Conservation (phyloP, 768 basidiomycete genomes). For the Russula compacta region DNA sequence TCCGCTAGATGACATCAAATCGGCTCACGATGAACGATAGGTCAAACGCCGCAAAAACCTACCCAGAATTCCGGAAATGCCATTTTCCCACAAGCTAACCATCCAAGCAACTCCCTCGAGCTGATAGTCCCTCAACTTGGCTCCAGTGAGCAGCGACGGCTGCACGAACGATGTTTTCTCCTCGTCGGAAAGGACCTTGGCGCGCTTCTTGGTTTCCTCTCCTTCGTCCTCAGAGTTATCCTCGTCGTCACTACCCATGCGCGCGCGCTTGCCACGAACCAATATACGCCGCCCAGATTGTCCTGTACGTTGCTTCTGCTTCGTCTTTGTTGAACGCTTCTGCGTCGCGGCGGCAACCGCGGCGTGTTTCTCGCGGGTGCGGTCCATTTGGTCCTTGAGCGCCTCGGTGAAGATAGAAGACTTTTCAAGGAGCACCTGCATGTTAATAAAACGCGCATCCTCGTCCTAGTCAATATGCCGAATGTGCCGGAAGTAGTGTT, state of each 20-base stretch:
- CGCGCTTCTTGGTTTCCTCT: conserved; percentile 21
- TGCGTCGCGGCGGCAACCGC: conserved; percentile 5
- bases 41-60: conserved; percentile 12
- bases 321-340: conserved; percentile 18
- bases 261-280: conserved; percentile 12
- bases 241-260: conserved; percentile 16
- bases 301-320: background rate
- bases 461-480: conserved; percentile 33
- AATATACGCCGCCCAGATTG: background rate
- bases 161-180: conserved; percentile 43
- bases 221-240: conserved; percentile 13
- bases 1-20: conserved; percentile 46
- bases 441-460: conserved; percentile 39
- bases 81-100: conserved; percentile 79
- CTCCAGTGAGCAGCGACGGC: conserved; percentile 75
- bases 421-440: conserved; percentile 63
- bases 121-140: conserved; percentile 81
- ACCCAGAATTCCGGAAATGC: conserved; percentile 75
- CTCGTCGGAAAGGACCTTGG: conserved; percentile 8
- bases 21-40: background rate
- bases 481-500: background rate
- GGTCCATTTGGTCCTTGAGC: conserved; percentile 66
- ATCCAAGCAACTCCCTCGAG: conserved; percentile 95
- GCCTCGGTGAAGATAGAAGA: conserved; percentile 68
- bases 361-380: conserved; percentile 11